Conservation (phyloP, 1,139 yeast species). For the Suhomyces anneliseae region DNA sequence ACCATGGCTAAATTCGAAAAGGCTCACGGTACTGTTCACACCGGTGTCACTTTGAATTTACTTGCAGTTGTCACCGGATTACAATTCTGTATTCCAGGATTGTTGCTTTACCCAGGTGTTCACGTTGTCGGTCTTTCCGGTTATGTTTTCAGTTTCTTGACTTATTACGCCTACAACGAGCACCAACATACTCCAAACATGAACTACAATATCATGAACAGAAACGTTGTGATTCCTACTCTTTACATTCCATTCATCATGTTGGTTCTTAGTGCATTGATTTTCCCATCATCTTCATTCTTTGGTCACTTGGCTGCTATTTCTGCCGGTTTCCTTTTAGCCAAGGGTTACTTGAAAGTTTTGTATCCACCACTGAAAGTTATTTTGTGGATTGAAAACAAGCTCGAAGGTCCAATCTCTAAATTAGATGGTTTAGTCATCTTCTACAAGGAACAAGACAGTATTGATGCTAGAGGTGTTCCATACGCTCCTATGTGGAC, state of each 20-base stretch:
- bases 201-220: slow-evolving; percentile 23
- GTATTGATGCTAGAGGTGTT: slow-evolving; percentile 43
- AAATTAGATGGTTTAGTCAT: slow-evolving; percentile 54
- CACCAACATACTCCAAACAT: slow-evolving; percentile 50
- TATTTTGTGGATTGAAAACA: slow-evolving; percentile 65
- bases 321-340: slow-evolving; percentile 47
- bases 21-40: slow-evolving; percentile 79
- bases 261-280: slow-evolving; percentile 48
- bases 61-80: slow-evolving; percentile 72
- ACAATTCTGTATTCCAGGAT: slow-evolving; percentile 59
- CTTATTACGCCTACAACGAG: slow-evolving; percentile 64
- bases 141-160: slow-evolving; percentile 70
- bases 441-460: slow-evolving; percentile 58
- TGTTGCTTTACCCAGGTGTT: slow-evolving; percentile 51
- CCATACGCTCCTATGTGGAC: slow-evolving; percentile 36
- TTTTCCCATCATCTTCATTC: slow-evolving; percentile 70
- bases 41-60: slow-evolving; percentile 79
- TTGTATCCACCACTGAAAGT: slow-evolving; percentile 68
- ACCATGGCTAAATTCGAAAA: slow-evolving; percentile 73
- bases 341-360: slow-evolving; percentile 53
- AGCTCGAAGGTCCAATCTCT: slow-evolving; percentile 49
- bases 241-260: slow-evolving; percentile 57
- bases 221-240: slow-evolving; percentile 55
- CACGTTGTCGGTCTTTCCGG: slow-evolving; percentile 71
- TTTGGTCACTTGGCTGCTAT: slow-evolving; percentile 64